Evolutionary conservation across 2,329 filamentous ascomycete genomes (phyloP).

Genomic region (Erysiphe pulchra): DNA sequence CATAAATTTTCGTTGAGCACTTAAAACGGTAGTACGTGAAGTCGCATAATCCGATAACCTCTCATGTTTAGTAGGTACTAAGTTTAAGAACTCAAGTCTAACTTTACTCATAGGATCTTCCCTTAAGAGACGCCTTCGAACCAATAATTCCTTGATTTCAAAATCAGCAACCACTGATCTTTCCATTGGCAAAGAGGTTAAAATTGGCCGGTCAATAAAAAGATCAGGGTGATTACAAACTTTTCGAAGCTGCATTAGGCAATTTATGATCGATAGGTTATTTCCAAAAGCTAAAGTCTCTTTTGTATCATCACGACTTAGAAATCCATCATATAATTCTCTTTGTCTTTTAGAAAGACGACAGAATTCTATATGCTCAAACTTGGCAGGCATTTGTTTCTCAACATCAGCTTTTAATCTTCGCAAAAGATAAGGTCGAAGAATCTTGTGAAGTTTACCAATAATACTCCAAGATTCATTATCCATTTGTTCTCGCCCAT

Average conservation of each 20-base stretch:
- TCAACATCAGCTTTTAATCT: conserved; percentile 90
- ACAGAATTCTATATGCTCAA: conserved; percentile 91
- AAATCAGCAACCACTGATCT: conserved; percentile 54
- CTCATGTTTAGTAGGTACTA: conserved; percentile 50
- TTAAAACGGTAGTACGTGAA: conserved; percentile 35
- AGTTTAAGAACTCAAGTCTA: conserved; percentile 52
- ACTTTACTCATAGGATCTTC: conserved; percentile 35
- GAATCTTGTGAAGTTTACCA: conserved; percentile 74
- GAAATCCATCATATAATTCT: conserved; percentile 88
- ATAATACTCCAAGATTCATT: conserved; percentile 83
- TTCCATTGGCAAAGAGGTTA: conserved; percentile 84
- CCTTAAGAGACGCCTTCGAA: conserved; percentile 40
- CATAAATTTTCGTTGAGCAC: conserved; percentile 42
- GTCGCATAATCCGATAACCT: conserved; percentile 27
- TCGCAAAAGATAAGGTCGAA: conserved; percentile 74
- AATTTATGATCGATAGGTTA: conserved; percentile 94
- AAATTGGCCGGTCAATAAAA: conserved; percentile 86
- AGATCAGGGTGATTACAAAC: conserved; percentile 97
- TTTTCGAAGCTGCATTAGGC: conserved; percentile 87
- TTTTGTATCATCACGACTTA: conserved; percentile 70
- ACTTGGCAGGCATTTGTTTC: conserved; percentile 96
- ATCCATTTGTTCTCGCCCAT: conserved; percentile 79
- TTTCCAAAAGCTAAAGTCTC: conserved; percentile 79
- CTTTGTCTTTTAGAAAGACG: conserved; percentile 84
- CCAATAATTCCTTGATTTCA: conserved; percentile 41